These are phyloP conservation scores for Trypanosoma rangeli DNA, from an alignment of 208 protist species.

Conservation along the genomic window DNA sequence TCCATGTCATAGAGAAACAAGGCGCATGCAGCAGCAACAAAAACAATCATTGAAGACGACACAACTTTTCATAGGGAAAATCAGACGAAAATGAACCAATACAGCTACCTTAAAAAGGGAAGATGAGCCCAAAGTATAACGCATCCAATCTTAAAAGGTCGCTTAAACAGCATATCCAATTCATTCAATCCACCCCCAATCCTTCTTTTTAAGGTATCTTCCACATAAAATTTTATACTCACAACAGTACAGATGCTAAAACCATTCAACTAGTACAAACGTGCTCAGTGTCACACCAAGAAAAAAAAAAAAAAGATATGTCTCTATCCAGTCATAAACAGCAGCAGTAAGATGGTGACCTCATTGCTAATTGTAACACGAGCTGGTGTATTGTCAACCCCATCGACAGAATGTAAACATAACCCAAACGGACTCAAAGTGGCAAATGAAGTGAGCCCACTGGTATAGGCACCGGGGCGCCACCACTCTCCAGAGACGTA, in stretches of 20 bases:
- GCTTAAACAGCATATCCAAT: no score
- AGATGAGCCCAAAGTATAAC: not conserved
- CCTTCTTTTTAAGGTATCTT: no score
- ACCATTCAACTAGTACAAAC: no score
- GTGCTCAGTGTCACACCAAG: not conserved
- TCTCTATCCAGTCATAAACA: not conserved
- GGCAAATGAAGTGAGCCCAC: not conserved
- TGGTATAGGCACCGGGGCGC: not conserved
- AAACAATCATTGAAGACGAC: not conserved
- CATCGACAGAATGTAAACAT: not conserved
- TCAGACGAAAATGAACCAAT: no score
- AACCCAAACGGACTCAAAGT: not conserved
- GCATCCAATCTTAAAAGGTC: no score
- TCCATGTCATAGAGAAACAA: not conserved
- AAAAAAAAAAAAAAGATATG: not conserved
- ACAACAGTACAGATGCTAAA: not conserved
- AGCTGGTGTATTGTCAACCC: not conserved
- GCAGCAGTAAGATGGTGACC: not conserved
- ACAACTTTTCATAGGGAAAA: not conserved
- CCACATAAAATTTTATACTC: no score
- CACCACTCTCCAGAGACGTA: not conserved
- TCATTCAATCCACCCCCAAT: no score
- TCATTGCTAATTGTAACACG: not conserved
- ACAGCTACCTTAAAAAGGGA: not conserved
- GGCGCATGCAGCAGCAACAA: not conserved